Evolutionary conservation across 1,139 yeast species (phyloP).

Genomic region (Debaryomyces sp.): DNA sequence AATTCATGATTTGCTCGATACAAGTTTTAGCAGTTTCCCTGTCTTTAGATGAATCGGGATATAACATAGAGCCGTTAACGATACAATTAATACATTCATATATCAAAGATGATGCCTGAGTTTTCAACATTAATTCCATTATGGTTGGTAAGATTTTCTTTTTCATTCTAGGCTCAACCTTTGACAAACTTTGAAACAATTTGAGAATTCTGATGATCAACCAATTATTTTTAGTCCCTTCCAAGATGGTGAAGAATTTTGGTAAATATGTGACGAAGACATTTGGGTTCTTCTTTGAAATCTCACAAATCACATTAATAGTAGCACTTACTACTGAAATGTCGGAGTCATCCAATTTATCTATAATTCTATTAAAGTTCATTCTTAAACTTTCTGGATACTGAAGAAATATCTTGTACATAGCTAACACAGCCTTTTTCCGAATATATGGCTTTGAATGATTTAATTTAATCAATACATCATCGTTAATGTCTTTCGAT

Average conservation of each 20-base stretch:
- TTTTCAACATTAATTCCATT: constrained; percentile 70
- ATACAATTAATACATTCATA: constrained; percentile 93
- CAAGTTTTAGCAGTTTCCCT: constrained; percentile 66
- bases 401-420: constrained; percentile 87
- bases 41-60: constrained; percentile 61
- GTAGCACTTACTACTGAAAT: constrained; percentile 90
- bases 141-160: constrained; percentile 82
- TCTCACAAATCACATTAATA: constrained; percentile 90
- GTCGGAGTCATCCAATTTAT: constrained; percentile 76
- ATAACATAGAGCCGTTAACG: constrained; percentile 81
- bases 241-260: constrained; percentile 72
- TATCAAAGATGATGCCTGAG: constrained; percentile 81
- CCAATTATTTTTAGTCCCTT: constrained; percentile 89
- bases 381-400: constrained; percentile 86
- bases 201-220: constrained; percentile 85
- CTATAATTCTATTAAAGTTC: constrained; percentile 73
- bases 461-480: constrained; percentile 78
- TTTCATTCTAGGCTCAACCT: constrained; percentile 84
- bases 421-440: constrained; percentile 87
- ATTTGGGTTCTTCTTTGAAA: constrained; percentile 81
- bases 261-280: constrained; percentile 83
- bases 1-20: constrained; percentile 63
- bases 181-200: constrained; percentile 80
- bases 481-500: constrained; percentile 88
- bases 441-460: constrained; percentile 92